phyloP scores from a whole-genome alignment of 129 eudicot genomes.

The Kitagawia praeruptora region DNA sequence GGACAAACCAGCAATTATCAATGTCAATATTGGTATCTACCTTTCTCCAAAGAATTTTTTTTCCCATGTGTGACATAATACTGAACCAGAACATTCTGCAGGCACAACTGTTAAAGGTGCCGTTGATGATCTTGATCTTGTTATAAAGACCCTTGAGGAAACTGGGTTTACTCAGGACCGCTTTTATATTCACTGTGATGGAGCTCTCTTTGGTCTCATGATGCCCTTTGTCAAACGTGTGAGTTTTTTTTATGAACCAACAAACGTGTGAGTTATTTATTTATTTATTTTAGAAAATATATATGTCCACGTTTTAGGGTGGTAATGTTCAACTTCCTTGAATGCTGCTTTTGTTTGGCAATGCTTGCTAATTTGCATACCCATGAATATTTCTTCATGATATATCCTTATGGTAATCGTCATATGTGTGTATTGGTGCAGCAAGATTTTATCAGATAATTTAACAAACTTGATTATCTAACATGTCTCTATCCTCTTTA shows the following conservation, averaged over 20 bases:
- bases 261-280: no score
- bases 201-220: constrained; percentile 38
- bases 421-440: not conserved
- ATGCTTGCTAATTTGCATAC: not conserved
- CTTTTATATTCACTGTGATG: constrained; percentile 40
- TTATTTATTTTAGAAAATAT: not conserved
- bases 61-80: not conserved
- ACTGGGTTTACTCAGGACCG: constrained; percentile 24
- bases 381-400: not conserved
- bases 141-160: constrained; percentile 29
- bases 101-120: constrained; percentile 39
- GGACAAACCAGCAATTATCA: constrained; percentile 60
- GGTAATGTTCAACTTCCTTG: not conserved
- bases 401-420: not conserved
- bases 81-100: constrained; percentile 9
- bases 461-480: not conserved
- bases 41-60: not conserved
- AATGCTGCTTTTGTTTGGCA: not conserved
- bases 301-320: not conserved
- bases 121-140: constrained; percentile 36
- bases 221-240: constrained; percentile 30
- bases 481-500: not conserved
- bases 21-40: constrained; percentile 50
- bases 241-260: not conserved
- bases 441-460: not conserved